Evolutionary conservation across 2,329 filamentous ascomycete species (phyloP).

Genomic region (Xylariomycetidae sp.): DNA sequence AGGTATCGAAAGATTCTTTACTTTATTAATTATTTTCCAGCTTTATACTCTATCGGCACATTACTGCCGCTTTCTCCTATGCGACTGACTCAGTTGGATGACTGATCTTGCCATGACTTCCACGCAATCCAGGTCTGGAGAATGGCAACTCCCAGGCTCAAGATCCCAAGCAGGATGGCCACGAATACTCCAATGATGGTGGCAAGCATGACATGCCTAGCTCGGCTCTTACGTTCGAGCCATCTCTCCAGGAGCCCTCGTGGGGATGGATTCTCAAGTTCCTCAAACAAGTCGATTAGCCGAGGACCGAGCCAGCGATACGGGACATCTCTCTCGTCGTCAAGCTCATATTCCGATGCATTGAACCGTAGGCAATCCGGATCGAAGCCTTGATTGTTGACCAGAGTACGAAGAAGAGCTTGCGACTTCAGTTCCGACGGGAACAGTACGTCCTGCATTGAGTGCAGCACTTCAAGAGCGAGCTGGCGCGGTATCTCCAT

Average conservation of each 20-base stretch:
- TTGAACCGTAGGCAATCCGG: conserved; percentile 13
- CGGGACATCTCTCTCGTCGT: no score
- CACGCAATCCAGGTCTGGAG: conserved; percentile 28
- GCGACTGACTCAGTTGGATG: no score
- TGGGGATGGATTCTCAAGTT: conserved; percentile 19
- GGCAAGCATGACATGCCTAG: conserved; percentile 27
- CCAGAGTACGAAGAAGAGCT: conserved; percentile 5
- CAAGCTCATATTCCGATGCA: conserved; percentile 20
- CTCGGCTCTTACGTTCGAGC: conserved; percentile 21
- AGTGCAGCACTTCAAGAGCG: conserved; percentile 11
- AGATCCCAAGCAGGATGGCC: conserved; percentile 21
- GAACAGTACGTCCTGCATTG: conserved; percentile 12
- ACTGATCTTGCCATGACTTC: conserved; percentile 29
- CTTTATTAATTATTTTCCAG: no score
- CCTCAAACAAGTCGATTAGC: conserved; percentile 21
- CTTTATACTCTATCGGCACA: no score
- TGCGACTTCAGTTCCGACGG: conserved; percentile 9
- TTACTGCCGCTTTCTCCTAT: no score
- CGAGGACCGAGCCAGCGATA: no score
- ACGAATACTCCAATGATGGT: conserved; percentile 25
- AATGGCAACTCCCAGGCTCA: conserved; percentile 18
- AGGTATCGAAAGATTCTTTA: no score
- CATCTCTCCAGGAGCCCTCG: conserved; percentile 18
- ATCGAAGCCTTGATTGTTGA: conserved; percentile 5
- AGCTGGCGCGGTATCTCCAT: no score